Evolutionary conservation across 2,329 filamentous ascomycete species (phyloP), one percentile per base, ranked within the genome.

Genomic region (Alternaria sp.): DNA sequence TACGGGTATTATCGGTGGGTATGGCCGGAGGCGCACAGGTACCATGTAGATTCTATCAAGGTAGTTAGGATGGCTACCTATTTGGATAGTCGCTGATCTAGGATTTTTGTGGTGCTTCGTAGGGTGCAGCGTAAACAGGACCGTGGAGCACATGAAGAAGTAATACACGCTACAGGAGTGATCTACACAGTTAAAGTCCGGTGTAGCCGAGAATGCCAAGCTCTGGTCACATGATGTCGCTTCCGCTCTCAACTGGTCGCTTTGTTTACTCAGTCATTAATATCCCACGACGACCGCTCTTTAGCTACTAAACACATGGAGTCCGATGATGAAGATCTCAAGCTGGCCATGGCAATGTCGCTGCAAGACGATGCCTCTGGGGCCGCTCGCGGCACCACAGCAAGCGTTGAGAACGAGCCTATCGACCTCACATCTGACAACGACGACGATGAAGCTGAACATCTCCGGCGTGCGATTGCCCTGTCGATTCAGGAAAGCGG

Each of bases 1-100:
- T 89, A 4, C 84, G 85, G 75, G 68, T 73, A 72, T 28, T 82
- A 83, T 46, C 84, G 82, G 81, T 84, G 65, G 78, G 81, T 78
- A 24, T 60, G 54, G 83, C 81, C 81, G 3, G 83, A 84, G 55
- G 80, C 81, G 1, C 80, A 84, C 64, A 78, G 76, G 10, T 85
- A 82, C 65, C 78, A 81, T 29, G 71, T 77, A 48, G 78, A 78
- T 31, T 81, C 80, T 0, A 68, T 82, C 4, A 78, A 76, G 0
- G 42, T 82, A 4, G 79, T 83, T 56, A 65, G 84, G 13, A 76
- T 77, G 60, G 78, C 73, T 0, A 77, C 78, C 73, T 0, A 77
- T 78, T 0, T 77, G 77, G 13, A 53, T 81, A 2, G 42, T 78
- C 14, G 81, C 78, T 46, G 83, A 85, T 61, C 34, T 81, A 11